Conservation (phyloP, 257 asterid genomes). For the Ballota nigra region DNA sequence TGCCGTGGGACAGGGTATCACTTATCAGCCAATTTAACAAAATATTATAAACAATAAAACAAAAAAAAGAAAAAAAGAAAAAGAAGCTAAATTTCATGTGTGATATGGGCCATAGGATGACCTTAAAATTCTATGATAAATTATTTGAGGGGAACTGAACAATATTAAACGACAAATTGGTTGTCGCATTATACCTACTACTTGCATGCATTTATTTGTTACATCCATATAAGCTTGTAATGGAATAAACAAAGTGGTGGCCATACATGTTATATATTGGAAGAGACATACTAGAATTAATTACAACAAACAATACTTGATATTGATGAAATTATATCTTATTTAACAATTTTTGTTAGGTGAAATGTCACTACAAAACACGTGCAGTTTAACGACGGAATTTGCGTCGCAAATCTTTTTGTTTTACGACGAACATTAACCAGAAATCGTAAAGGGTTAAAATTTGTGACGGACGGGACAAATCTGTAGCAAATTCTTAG, state of each 20-base stretch:
- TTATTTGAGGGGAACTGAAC: conserved; percentile 1
- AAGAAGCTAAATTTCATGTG: neutral
- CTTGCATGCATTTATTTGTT: neutral
- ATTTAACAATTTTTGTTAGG: too few species aligned
- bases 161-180: neutral
- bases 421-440: too few species aligned
- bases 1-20: neutral
- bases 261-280: neutral
- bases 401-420: too few species aligned
- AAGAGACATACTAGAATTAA: neutral
- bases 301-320: neutral
- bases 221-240: neutral
- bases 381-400: too few species aligned
- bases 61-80: too few species aligned
- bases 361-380: too few species aligned
- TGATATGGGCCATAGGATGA: conserved; percentile 14
- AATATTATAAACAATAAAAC: too few species aligned
- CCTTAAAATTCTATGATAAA: neutral
- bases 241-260: neutral
- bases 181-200: neutral
- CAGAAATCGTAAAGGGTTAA: too few species aligned
- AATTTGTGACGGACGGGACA: too few species aligned
- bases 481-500: too few species aligned
- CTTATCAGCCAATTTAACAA: neutral
- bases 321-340: too few species aligned